A percentile compares a stretch with the other conserved stretches of the same genome.
Conservation (phyloP, 106 monocot species). For the Dioscorea alata region DNA sequence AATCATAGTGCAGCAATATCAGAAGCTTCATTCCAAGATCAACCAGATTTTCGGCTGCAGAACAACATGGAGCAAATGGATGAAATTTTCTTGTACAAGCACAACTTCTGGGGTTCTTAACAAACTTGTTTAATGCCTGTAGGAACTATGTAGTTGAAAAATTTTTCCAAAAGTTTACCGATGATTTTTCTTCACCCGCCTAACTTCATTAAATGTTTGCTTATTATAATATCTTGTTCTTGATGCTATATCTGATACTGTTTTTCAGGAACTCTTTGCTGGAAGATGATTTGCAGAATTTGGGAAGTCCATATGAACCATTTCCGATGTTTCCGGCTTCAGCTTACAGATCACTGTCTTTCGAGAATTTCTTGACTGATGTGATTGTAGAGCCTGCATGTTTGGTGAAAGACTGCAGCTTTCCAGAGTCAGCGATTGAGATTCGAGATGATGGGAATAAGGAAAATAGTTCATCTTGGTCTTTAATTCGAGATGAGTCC, state of each 20-base stretch:
- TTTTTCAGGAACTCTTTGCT: conserved; percentile 31
- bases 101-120: conserved; percentile 12
- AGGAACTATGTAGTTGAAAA: conserved; percentile 1
- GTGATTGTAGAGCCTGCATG: conserved; percentile 19
- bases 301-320: conserved; percentile 5
- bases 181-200: too few species aligned
- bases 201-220: too few species aligned
- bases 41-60: conserved; percentile 12
- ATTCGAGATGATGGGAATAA: background rate
- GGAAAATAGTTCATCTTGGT: conserved; percentile 8
- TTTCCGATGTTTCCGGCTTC: conserved; percentile 6
- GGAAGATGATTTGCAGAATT: conserved; percentile 9
- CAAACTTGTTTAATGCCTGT: conserved; percentile 5
- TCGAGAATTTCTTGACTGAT: conserved; percentile 19
- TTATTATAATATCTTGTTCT: too few species aligned
- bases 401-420: conserved; percentile 1
- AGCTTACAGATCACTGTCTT: conserved; percentile 5
- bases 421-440: background rate
- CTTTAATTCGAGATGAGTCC: background rate
- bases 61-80: conserved; percentile 23
- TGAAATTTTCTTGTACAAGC: conserved; percentile 37
- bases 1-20: background rate
- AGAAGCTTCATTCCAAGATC: conserved; percentile 15
- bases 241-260: background rate
- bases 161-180: too few species aligned